Evolutionary conservation across 2,329 filamentous ascomycete genomes (phyloP).

Genomic region (Aspergillus felis): DNA sequence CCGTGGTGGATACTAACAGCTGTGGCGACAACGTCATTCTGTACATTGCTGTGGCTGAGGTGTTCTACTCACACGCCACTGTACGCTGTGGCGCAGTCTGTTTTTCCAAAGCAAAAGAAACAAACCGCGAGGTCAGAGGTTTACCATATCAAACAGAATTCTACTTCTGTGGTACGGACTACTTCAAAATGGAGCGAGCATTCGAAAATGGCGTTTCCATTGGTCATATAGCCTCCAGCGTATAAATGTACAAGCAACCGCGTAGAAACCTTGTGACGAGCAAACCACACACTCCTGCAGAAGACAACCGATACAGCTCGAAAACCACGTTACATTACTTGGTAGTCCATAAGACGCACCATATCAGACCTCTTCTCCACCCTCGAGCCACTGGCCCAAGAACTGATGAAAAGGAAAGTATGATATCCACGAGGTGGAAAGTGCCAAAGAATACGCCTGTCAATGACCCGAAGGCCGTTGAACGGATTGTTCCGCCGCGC

Average conservation of each 20-base stretch:
- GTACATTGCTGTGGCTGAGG: not conserved
- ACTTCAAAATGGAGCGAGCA: too few species aligned
- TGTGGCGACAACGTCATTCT: not conserved
- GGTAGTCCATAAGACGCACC: not conserved
- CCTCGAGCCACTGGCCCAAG: slow-evolving; percentile 26
- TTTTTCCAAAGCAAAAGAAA: not conserved
- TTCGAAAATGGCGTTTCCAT: not conserved
- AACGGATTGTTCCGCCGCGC: slow-evolving; percentile 45
- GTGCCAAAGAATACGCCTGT: slow-evolving; percentile 40
- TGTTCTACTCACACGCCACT: not conserved
- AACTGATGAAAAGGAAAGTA: slow-evolving; percentile 34
- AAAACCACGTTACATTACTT: not conserved
- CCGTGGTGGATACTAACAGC: not conserved
- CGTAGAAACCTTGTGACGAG: too few species aligned
- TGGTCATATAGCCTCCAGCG: too few species aligned
- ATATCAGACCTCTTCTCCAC: slow-evolving; percentile 30
- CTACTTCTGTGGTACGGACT: not conserved
- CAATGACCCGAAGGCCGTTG: slow-evolving; percentile 34
- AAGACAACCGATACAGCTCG: too few species aligned
- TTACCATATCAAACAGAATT: not conserved
- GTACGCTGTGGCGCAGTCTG: not conserved
- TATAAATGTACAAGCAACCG: too few species aligned
- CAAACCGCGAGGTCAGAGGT: not conserved
- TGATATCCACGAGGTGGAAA: slow-evolving; percentile 21
- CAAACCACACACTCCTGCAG: too few species aligned